phyloP scores from a whole-genome alignment of 2,329 filamentous ascomycete species.

The Colletotrichum sp. region DNA sequence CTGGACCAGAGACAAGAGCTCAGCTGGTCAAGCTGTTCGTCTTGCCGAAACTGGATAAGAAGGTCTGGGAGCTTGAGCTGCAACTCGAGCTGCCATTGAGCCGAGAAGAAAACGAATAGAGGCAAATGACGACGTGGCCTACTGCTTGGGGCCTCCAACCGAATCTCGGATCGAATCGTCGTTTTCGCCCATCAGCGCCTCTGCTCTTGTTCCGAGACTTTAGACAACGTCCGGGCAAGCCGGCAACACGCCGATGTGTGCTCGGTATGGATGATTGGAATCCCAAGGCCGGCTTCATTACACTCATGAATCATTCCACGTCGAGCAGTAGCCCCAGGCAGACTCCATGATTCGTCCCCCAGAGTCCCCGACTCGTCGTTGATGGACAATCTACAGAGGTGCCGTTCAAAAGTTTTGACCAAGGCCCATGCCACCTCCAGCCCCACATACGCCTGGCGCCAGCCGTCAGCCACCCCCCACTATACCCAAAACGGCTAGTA shows the following conservation, averaged over 20 bases:
- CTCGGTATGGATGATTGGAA: not conserved
- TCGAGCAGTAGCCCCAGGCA: not conserved
- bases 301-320: not conserved
- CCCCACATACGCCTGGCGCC: no score
- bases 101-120: not conserved
- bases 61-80: not conserved
- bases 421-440: no score
- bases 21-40: not conserved
- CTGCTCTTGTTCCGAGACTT: not conserved
- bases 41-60: not conserved
- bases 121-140: not conserved
- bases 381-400: not conserved
- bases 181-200: not conserved
- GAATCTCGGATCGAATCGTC: not conserved
- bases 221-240: not conserved
- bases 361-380: not conserved
- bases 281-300: not conserved
- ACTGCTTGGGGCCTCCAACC: not conserved
- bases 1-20: not conserved
- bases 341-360: not conserved
- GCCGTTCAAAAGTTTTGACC: no score
- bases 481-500: no score
- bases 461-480: no score
- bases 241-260: not conserved
- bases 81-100: not conserved